Evolutionary conservation across 208 protist genomes (phyloP).

Genomic region (Porcisia hertigi): DNA sequence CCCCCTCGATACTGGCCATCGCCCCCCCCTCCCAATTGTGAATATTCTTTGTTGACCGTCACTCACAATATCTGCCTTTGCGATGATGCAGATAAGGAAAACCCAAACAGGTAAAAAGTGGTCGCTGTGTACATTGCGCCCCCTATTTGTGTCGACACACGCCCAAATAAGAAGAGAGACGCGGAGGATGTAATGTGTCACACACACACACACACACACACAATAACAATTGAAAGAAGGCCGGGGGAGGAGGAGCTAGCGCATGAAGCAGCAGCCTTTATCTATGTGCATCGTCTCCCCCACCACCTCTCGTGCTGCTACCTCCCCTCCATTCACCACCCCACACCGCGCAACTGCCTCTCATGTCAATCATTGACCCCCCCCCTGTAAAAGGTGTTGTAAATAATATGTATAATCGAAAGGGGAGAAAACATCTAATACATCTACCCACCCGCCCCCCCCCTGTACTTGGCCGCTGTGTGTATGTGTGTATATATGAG

Average conservation of each 20-base stretch:
- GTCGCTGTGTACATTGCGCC: not conserved
- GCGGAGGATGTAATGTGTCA: not conserved
- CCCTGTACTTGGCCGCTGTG: too few relatives aligned
- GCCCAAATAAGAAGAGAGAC: not conserved
- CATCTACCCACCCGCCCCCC: too few relatives aligned
- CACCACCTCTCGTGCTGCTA: too few relatives aligned
- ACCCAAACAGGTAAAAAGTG: not conserved
- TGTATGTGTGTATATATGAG: too few relatives aligned
- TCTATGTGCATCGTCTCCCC: not conserved
- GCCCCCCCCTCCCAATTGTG: not conserved
- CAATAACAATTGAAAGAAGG: not conserved
- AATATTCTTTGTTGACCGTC: not conserved
- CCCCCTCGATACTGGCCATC: not conserved
- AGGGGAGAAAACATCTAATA: too few relatives aligned
- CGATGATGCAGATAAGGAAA: not conserved
- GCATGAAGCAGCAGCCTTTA: constrained; percentile 8
- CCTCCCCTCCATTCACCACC: too few relatives aligned
- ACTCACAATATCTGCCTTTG: not conserved
- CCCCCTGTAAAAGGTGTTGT: too few relatives aligned
- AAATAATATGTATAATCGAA: too few relatives aligned
- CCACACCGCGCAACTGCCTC: too few relatives aligned
- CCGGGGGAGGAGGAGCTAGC: not conserved
- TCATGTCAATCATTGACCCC: too few relatives aligned
- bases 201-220: not conserved
- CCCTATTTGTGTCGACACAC: not conserved